These are phyloP conservation scores for Podospora tetraspora DNA, from an alignment of 495 filamentous ascomycete genomes.

Conservation along the genomic window DNA sequence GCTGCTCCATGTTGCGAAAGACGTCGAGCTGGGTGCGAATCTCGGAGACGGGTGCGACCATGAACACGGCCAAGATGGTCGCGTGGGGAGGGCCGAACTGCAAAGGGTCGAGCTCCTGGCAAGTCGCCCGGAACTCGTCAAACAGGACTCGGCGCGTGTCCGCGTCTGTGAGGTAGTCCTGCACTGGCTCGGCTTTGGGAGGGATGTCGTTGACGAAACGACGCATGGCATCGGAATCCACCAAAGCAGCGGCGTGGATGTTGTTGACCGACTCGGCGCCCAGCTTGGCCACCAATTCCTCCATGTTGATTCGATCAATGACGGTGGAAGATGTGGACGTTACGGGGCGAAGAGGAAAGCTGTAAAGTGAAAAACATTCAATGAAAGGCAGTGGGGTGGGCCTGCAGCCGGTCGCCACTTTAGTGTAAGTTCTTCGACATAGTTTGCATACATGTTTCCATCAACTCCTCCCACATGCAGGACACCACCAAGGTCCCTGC, in stretches of 20 bases:
- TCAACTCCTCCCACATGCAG: no score
- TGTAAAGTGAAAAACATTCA: no score
- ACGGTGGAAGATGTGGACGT: no score
- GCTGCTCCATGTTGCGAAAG: not conserved
- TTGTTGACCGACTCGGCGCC: not conserved
- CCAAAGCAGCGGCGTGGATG: not conserved
- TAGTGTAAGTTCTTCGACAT: no score
- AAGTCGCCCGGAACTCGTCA: slow-evolving; percentile 3
- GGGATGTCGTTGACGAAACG: not conserved
- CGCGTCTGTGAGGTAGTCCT: not conserved
- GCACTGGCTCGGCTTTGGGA: slow-evolving; percentile 1
- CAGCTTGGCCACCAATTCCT: not conserved
- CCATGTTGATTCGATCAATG: not conserved
- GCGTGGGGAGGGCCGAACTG: not conserved
- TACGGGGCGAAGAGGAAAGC: no score
- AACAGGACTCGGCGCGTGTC: slow-evolving; percentile 6
- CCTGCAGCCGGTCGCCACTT: no score
- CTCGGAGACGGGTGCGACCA: slow-evolving; percentile 13
- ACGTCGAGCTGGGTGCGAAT: not conserved
- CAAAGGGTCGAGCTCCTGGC: not conserved
- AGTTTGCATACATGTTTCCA: no score
- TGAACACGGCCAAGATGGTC: slow-evolving; percentile 10
- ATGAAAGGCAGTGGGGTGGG: no score
- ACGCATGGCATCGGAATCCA: not conserved
- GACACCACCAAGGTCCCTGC: not conserved